Percentiles rank a stretch among this genome's conserved stretches.
Evolutionary conservation across 345 rosid genomes (phyloP).

Genomic region (Combretum micranthum): DNA sequence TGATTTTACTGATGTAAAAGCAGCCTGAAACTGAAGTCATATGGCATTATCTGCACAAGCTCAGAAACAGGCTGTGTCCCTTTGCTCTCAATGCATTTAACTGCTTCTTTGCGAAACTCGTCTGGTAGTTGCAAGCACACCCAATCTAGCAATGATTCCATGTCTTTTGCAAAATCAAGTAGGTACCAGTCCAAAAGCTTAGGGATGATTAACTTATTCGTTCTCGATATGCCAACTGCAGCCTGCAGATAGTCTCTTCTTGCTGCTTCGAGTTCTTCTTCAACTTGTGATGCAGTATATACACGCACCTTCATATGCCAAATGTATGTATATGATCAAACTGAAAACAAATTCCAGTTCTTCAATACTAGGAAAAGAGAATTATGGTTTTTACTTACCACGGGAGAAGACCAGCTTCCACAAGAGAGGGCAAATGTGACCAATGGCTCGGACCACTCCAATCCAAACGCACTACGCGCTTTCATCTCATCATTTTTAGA

Average conservation of each 20-base stretch:
- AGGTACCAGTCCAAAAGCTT: constrained; percentile 84
- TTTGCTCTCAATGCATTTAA: constrained; percentile 46
- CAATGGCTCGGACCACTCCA: constrained; percentile 88
- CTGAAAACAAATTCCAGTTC: too few species aligned
- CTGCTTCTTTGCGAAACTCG: constrained; percentile 52
- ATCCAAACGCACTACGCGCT: constrained; percentile 52
- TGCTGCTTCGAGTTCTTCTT: constrained; percentile 70
- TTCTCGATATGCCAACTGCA: constrained; percentile 61
- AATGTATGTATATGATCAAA: not conserved
- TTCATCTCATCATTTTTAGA: constrained; percentile 65
- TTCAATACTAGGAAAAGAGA: too few species aligned
- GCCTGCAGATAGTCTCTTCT: constrained; percentile 84
- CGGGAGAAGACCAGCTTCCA: constrained; percentile 96
- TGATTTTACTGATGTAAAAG: constrained; percentile 35
- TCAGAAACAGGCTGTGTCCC: constrained; percentile 36
- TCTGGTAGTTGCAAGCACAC: constrained; percentile 70
- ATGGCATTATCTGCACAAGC: constrained; percentile 66
- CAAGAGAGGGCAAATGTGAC: constrained; percentile 85
- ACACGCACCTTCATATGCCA: constrained; percentile 53
- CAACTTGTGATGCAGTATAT: constrained; percentile 67
- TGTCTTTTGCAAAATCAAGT: constrained; percentile 81
- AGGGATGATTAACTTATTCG: constrained; percentile 64
- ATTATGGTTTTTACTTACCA: constrained; percentile 55
- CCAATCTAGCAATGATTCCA: constrained; percentile 84
- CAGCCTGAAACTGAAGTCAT: constrained; percentile 76